Evolutionary conservation across 139 green algal genomes (phyloP).

Genomic region (Nannochloris sp.): DNA sequence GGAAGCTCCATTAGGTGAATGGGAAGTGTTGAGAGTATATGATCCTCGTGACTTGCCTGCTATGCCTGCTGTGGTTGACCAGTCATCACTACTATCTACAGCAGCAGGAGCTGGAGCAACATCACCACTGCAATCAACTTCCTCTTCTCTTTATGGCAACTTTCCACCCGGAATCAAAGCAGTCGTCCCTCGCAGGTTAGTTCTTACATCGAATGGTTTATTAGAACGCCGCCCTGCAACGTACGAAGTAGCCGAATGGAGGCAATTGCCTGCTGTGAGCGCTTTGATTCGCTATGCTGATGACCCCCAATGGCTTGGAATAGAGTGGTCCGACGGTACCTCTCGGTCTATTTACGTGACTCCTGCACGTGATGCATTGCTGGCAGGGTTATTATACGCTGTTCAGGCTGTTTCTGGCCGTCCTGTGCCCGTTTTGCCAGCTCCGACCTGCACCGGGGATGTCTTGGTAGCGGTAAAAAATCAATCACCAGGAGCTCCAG

Average conservation of each 20-base stretch:
- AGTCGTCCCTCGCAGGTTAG: constrained; percentile 37
- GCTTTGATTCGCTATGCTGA: constrained; percentile 40
- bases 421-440: constrained; percentile 47
- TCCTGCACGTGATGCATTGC: constrained; percentile 53
- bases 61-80: not conserved
- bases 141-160: not conserved
- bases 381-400: constrained; percentile 61
- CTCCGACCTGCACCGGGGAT: constrained; percentile 47
- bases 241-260: constrained; percentile 46
- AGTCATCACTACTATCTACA: too few relatives aligned
- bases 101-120: not conserved
- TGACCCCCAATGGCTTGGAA: constrained; percentile 60
- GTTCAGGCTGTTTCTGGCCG: constrained; percentile 32
- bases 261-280: constrained; percentile 28
- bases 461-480: constrained; percentile 23
- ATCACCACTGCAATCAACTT: not conserved
- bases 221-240: constrained; percentile 50
- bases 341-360: constrained; percentile 50
- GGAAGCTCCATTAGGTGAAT: constrained; percentile 47
- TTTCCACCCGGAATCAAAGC: not conserved
- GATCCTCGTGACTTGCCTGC: not conserved
- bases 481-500: not conserved
- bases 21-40: constrained; percentile 45
- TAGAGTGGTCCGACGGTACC: constrained; percentile 67
- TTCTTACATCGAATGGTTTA: constrained; percentile 51